phyloP scores from a whole-genome alignment of 2,329 filamentous ascomycete species.

The Pyrenophora teres region DNA sequence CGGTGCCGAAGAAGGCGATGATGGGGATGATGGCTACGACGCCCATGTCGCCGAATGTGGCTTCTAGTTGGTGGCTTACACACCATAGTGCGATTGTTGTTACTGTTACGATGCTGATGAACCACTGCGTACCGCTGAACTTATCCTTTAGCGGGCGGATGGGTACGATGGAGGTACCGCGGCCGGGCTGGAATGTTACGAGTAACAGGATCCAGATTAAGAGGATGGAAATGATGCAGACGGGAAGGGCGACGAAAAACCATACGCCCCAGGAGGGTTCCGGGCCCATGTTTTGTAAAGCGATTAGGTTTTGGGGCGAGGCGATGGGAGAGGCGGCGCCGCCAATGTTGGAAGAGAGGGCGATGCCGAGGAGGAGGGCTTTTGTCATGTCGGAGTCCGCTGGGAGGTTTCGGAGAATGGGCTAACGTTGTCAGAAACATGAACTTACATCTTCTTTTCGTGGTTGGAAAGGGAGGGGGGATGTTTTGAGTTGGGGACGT shows the following conservation, averaged over 20 bases:
- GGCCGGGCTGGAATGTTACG: constrained; percentile 80
- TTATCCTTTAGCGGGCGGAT: constrained; percentile 87
- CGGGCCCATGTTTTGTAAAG: constrained; percentile 92
- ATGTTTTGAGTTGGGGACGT: constrained; percentile 26
- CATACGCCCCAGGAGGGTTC: constrained; percentile 91
- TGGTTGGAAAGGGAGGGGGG: too few species aligned
- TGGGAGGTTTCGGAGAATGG: constrained; percentile 90
- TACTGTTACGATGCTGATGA: constrained; percentile 83
- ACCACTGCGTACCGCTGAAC: constrained; percentile 89
- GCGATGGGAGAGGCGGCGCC: constrained; percentile 97
- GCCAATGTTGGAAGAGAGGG: constrained; percentile 91
- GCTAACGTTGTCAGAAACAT: constrained; percentile 54
- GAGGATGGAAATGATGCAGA: constrained; percentile 85
- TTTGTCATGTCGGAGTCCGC: constrained; percentile 92
- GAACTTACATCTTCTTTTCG: too few species aligned
- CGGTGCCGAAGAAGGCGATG: constrained; percentile 93
- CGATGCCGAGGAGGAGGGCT: constrained; percentile 92
- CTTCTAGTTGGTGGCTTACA: constrained; percentile 83
- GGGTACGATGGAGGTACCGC: constrained; percentile 85
- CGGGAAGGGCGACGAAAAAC: constrained; percentile 95
- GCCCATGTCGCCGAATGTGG: constrained; percentile 94
- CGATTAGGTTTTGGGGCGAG: constrained; percentile 96
- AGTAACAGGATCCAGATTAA: constrained; percentile 89
- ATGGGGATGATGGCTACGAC: constrained; percentile 96
- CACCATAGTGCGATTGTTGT: constrained; percentile 91